phyloP scores from a whole-genome alignment of 495 filamentous ascomycete genomes.

The Lasiosphaeriaceae sp. region DNA sequence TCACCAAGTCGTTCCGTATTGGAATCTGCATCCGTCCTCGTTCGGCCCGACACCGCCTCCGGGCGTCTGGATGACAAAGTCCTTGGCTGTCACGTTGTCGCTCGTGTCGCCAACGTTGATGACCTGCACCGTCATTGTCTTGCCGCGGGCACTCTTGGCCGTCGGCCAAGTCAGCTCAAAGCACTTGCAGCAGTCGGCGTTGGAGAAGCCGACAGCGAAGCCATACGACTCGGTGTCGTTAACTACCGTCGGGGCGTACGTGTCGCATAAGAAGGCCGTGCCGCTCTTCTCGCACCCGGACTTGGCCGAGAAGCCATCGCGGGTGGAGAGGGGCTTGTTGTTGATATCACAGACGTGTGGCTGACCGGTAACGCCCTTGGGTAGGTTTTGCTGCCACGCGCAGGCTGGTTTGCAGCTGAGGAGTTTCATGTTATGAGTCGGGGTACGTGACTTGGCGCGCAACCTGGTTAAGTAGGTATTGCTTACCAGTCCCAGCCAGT shows the following conservation, averaged over 20 bases:
- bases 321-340: slow-evolving; percentile 10
- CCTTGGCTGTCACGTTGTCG: neutral
- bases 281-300: slow-evolving; percentile 7
- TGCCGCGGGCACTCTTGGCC: slow-evolving; percentile 4
- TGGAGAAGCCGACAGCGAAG: slow-evolving; percentile 12
- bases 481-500: slow-evolving; percentile 11
- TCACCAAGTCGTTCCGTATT: slow-evolving; percentile 14
- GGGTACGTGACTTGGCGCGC: neutral
- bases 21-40: slow-evolving; percentile 8
- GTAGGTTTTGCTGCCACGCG: slow-evolving; percentile 1
- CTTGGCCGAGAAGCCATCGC: slow-evolving; percentile 3
- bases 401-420: slow-evolving; percentile 13
- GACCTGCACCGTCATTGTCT: slow-evolving; percentile 13
- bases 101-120: slow-evolving; percentile 13
- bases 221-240: slow-evolving; percentile 7
- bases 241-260: slow-evolving; percentile 6
- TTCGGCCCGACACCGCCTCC: slow-evolving; percentile 11
- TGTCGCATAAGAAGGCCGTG: slow-evolving; percentile 12
- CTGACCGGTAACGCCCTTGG: slow-evolving; percentile 7
- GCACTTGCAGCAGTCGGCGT: slow-evolving; percentile 12
- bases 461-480: too few relatives aligned
- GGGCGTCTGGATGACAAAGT: slow-evolving; percentile 12
- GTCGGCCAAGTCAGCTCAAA: slow-evolving; percentile 11
- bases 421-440: neutral
- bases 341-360: slow-evolving; percentile 12